These are phyloP conservation scores for Calocybe gambosa DNA, from an alignment of 1,284 basidiomycete species.

Conservation along the genomic window DNA sequence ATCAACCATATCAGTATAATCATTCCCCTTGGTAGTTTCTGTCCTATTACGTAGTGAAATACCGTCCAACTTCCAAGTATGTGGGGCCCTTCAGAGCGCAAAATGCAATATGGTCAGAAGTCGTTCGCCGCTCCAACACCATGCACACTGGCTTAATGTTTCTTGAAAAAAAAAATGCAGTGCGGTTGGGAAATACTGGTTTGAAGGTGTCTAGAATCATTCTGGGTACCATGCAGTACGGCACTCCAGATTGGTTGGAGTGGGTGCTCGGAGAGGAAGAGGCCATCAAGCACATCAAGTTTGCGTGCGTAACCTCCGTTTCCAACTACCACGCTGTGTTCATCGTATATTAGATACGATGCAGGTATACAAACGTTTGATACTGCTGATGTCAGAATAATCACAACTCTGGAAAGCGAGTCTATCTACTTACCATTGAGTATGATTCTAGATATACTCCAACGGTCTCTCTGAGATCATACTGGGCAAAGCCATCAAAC, in stretches of 20 bases:
- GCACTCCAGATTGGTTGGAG: slow-evolving; percentile 39
- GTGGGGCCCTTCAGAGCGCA: no score
- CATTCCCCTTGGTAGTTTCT: no score
- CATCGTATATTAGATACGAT: slow-evolving; percentile 34
- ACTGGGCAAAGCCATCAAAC: slow-evolving; percentile 73
- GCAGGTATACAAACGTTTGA: slow-evolving; percentile 68
- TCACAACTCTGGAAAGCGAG: slow-evolving; percentile 21
- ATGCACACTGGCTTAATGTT: neutral
- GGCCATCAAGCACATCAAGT: slow-evolving; percentile 46
- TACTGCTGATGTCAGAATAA: slow-evolving; percentile 42
- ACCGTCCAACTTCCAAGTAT: no score
- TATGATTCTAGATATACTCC: slow-evolving; percentile 53
- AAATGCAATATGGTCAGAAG: neutral
- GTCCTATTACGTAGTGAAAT: no score
- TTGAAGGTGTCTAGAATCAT: slow-evolving; percentile 20
- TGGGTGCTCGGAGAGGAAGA: slow-evolving; percentile 59
- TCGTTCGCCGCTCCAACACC: neutral
- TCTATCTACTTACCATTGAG: neutral
- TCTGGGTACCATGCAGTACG: slow-evolving; percentile 41
- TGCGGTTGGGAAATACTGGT: neutral
- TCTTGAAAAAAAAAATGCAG: neutral
- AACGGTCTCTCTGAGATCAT: slow-evolving; percentile 67
- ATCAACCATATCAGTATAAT: no score
- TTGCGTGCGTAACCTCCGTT: slow-evolving; percentile 11
- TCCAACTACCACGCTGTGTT: neutral